phyloP scores from a whole-genome alignment of 2,329 filamentous ascomycete species.

The Hirsutella rhossiliensis region DNA sequence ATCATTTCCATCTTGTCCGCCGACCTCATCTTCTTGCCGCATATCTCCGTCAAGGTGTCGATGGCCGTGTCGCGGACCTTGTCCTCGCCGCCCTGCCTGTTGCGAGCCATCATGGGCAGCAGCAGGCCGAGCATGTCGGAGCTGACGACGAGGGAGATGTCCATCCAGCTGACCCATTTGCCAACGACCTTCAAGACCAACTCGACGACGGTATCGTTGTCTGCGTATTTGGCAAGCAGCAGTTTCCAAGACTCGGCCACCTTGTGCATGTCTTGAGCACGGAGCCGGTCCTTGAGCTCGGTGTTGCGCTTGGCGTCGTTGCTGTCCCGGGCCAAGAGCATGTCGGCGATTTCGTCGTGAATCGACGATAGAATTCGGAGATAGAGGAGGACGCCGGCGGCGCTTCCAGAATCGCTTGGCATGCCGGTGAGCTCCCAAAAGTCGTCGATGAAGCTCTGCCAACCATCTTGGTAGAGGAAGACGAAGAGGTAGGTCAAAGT shows the following conservation, averaged over 20 bases:
- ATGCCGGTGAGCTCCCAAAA: constrained; percentile 64
- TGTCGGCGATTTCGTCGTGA: constrained; percentile 95
- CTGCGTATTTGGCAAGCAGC: constrained; percentile 66
- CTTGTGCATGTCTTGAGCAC: constrained; percentile 76
- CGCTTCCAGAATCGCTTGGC: constrained; percentile 55
- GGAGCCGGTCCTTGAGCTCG: constrained; percentile 81
- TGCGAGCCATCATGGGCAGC: constrained; percentile 75
- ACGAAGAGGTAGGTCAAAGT: constrained; percentile 91
- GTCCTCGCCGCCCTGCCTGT: constrained; percentile 53
- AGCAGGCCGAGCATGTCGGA: constrained; percentile 75
- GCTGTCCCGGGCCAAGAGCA: constrained; percentile 66
- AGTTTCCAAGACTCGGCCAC: constrained; percentile 87
- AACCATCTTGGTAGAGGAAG: constrained; percentile 71
- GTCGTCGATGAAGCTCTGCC: constrained; percentile 86
- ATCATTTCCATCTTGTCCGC: constrained; percentile 92
- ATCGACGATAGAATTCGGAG: constrained; percentile 79
- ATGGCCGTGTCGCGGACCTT: constrained; percentile 83
- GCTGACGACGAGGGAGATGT: constrained; percentile 88
- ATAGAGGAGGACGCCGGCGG: constrained; percentile 70
- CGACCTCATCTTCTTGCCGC: constrained; percentile 95
- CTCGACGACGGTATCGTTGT: constrained; percentile 64
- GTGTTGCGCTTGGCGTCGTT: constrained; percentile 77
- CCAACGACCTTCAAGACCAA: constrained; percentile 85
- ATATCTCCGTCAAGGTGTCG: constrained; percentile 89
- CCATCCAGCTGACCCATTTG: constrained; percentile 98